phyloP scores from a whole-genome alignment of 345 rosid species.

The Aquilaria yunnanensis region DNA sequence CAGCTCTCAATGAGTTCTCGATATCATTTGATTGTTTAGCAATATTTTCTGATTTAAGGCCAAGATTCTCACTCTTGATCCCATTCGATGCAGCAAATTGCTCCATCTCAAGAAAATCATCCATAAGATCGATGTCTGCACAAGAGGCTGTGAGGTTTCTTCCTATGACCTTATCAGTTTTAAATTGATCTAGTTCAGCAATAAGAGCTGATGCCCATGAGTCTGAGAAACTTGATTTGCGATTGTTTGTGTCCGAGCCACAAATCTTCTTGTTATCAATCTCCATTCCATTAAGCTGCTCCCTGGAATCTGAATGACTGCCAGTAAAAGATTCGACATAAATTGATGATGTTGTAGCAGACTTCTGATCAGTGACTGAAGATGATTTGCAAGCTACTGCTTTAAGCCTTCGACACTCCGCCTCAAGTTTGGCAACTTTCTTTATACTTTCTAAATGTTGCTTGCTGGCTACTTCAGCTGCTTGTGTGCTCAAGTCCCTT shows the following conservation, averaged over 20 bases:
- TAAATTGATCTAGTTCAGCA: constrained; percentile 43
- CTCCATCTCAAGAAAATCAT: constrained; percentile 98
- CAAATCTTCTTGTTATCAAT: constrained; percentile 27
- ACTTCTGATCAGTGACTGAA: constrained; percentile 35
- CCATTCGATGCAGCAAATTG: constrained; percentile 68
- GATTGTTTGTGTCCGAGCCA: constrained; percentile 15
- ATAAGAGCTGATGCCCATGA: constrained; percentile 49
- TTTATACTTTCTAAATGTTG: constrained; percentile 79
- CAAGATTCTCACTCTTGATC: constrained; percentile 24
- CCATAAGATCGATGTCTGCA: constrained; percentile 70
- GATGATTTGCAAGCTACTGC: constrained; percentile 33
- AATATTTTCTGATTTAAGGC: constrained; percentile 27
- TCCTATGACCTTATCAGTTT: constrained; percentile 31
- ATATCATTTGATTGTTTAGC: constrained; percentile 25
- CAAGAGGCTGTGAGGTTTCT: constrained; percentile 32
- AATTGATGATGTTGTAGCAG: constrained; percentile 39
- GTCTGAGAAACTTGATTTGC: constrained; percentile 38
- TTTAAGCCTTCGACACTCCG: constrained; percentile 76
- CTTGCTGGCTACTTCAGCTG: constrained; percentile 91
- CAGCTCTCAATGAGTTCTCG: constrained; percentile 39
- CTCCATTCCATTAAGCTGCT: constrained; percentile 40
- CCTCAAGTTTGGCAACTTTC: constrained; percentile 90
- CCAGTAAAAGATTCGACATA: constrained; percentile 49
- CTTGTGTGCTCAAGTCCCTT: constrained; percentile 75
- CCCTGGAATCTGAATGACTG: constrained; percentile 69